Conservation (phyloP, 805 yeast genomes). For the Candida parachauliodes region DNA sequence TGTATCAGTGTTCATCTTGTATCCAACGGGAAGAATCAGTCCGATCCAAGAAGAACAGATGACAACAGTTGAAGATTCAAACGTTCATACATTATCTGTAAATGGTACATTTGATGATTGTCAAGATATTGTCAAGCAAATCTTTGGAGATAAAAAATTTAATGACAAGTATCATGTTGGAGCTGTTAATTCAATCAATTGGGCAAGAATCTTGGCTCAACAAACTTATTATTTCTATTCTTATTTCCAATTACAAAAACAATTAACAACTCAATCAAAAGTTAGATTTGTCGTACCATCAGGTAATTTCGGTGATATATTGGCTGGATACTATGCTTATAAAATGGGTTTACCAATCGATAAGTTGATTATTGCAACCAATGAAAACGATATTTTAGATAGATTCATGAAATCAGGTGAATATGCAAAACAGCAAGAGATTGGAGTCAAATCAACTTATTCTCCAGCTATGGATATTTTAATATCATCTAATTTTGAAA, state of each 20-base stretch:
- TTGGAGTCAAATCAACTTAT: slow-evolving; percentile 72
- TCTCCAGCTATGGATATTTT: slow-evolving; percentile 99
- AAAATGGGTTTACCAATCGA: slow-evolving; percentile 93
- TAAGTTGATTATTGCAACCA: slow-evolving; percentile 88
- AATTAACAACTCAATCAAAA: slow-evolving; percentile 27
- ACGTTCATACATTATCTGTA: slow-evolving; percentile 93
- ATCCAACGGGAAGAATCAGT: slow-evolving; percentile 96
- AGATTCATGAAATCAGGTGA: slow-evolving; percentile 85
- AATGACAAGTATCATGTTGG: slow-evolving; percentile 90
- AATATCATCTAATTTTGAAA: slow-evolving; percentile 93
- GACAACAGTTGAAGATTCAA: slow-evolving; percentile 92
- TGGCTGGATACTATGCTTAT: slow-evolving; percentile 93
- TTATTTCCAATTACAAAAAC: slow-evolving; percentile 65
- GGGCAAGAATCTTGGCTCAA: slow-evolving; percentile 98
- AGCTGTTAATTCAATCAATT: slow-evolving; percentile 96
- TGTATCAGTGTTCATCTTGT: slow-evolving; percentile 93
- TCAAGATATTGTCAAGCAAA: slow-evolving; percentile 91
- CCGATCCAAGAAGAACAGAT: slow-evolving; percentile 98
- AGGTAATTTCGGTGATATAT: slow-evolving; percentile 97
- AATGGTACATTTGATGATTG: slow-evolving; percentile 98
- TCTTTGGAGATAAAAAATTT: slow-evolving; percentile 86
- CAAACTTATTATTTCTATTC: slow-evolving; percentile 95
- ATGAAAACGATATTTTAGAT: slow-evolving; percentile 90
- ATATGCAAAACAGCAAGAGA: slow-evolving; percentile 64
- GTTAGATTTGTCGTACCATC: slow-evolving; percentile 92